Percentiles rank a stretch among this genome's conserved stretches.
phyloP scores from a whole-genome alignment of 2,329 filamentous ascomycete genomes.

The Ascochyta fabae region DNA sequence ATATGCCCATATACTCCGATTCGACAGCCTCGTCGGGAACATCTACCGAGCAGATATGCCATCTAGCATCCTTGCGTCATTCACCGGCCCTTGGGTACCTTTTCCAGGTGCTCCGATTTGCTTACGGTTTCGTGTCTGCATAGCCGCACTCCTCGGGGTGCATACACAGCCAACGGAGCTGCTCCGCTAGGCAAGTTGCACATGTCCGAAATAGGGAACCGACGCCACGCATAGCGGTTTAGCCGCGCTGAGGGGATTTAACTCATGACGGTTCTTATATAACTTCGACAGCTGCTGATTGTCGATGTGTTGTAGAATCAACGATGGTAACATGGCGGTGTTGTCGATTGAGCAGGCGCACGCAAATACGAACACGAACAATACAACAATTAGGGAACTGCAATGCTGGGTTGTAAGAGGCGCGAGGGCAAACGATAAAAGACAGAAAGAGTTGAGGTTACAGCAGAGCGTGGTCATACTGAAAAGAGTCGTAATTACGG shows the following conservation, averaged over 20 bases:
- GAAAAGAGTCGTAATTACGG: background rate
- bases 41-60: background rate
- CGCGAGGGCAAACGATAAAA: background rate
- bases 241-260: background rate
- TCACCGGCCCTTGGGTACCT: background rate
- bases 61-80: slow-evolving; percentile 9
- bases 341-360: background rate
- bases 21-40: background rate
- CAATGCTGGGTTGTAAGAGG: background rate
- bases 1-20: slow-evolving; percentile 1
- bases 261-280: background rate
- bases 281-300: background rate
- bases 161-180: slow-evolving; percentile 10
- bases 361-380: background rate
- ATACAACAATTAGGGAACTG: background rate
- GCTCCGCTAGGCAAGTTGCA: slow-evolving; percentile 8
- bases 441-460: background rate
- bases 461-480: background rate
- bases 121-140: slow-evolving; percentile 5
- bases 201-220: slow-evolving; percentile 4
- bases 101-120: slow-evolving; percentile 8
- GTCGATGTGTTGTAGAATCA: background rate
- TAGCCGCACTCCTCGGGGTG: slow-evolving; percentile 2
- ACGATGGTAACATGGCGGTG: too few relatives aligned
- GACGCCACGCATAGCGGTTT: slow-evolving; percentile 6